Percentiles rank a stretch among this genome's conserved stretches.
Conservation (phyloP, 805 yeast genomes). For the Myxozyma neotropica region DNA sequence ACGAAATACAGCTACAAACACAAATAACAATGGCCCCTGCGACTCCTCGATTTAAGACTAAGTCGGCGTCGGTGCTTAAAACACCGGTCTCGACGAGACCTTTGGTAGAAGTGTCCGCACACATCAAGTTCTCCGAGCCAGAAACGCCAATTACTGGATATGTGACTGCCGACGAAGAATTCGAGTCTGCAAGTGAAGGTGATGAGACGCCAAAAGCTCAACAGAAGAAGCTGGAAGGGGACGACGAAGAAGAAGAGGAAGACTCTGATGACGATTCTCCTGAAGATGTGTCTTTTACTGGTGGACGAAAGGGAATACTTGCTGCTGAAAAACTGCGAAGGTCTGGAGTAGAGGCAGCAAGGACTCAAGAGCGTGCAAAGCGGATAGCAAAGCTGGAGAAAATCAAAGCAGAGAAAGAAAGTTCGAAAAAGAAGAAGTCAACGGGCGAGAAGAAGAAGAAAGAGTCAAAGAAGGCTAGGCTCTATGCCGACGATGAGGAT, state of each 20-base stretch:
- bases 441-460: background rate
- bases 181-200: background rate
- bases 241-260: background rate
- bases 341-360: background rate
- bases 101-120: slow-evolving; percentile 4
- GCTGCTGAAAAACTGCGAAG: slow-evolving; percentile 8
- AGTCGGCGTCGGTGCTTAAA: background rate
- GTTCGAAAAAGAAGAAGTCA: background rate
- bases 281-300: slow-evolving; percentile 28
- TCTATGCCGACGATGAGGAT: background rate
- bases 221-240: background rate
- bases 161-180: slow-evolving; percentile 25
- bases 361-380: slow-evolving; percentile 12
- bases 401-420: background rate
- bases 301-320: background rate
- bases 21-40: background rate
- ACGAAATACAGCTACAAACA: background rate
- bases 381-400: slow-evolving; percentile 11
- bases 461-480: background rate
- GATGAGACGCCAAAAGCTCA: background rate
- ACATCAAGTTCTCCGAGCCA: slow-evolving; percentile 20
- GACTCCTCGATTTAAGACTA: background rate
- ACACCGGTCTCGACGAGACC: slow-evolving; percentile 12
- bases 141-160: slow-evolving; percentile 25
- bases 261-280: slow-evolving; percentile 29